These are phyloP conservation scores for Scorias spongiosa DNA, from an alignment of 2,329 filamentous ascomycete species.

Conservation along the genomic window DNA sequence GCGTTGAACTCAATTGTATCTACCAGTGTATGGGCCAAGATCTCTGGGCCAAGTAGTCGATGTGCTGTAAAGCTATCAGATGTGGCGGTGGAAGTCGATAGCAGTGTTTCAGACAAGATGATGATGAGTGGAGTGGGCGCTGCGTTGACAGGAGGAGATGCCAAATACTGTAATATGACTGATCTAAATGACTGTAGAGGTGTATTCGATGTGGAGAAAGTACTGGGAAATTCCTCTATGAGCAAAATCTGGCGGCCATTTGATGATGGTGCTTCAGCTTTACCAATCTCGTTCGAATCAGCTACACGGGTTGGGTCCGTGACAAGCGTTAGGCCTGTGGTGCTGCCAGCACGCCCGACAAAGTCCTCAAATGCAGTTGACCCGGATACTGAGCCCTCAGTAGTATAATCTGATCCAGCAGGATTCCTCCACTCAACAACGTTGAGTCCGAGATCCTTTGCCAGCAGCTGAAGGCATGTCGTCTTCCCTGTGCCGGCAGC, in stretches of 20 bases:
- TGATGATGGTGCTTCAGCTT: conserved; percentile 5
- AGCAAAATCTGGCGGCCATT: conserved; percentile 26
- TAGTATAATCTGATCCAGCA: conserved; percentile 41
- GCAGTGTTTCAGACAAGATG: conserved; percentile 77
- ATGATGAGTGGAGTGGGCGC: conserved; percentile 53
- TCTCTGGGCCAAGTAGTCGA: conserved; percentile 71
- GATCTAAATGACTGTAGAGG: conserved; percentile 45
- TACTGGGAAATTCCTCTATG: conserved; percentile 37
- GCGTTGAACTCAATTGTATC: conserved; percentile 83
- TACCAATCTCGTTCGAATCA: background rate
- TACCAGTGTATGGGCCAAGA: conserved; percentile 65
- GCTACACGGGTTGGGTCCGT: background rate
- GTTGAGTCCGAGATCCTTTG: conserved; percentile 59
- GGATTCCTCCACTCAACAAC: conserved; percentile 89
- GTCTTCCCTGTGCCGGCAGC: conserved; percentile 89
- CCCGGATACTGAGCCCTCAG: conserved; percentile 51
- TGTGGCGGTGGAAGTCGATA: conserved; percentile 70
- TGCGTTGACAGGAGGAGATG: conserved; percentile 24
- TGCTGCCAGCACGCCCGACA: conserved; percentile 64
- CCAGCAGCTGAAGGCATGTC: conserved; percentile 64
- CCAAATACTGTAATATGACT: conserved; percentile 60
- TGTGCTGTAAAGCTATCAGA: conserved; percentile 89
- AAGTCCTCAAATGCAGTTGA: conserved; percentile 86
- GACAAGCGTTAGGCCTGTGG: conserved; percentile 50
- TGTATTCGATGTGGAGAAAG: conserved; percentile 29